Percentiles rank a stretch among this genome's conserved stretches.
These are phyloP conservation scores for Cadophora sp. DNA, from an alignment of 2,329 filamentous ascomycete species.

Conservation along the genomic window DNA sequence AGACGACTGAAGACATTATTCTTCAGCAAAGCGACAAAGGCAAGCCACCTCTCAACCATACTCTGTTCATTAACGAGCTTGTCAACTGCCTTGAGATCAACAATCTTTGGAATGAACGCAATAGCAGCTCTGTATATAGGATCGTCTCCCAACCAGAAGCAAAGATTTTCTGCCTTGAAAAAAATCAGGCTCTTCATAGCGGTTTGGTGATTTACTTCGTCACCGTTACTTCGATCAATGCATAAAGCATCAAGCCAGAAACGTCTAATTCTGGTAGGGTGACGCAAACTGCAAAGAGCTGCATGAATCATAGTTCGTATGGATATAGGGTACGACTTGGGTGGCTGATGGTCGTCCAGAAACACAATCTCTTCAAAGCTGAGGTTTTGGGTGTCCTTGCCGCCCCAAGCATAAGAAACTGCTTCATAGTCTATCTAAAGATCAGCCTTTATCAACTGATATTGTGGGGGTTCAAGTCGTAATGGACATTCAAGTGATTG, in stretches of 20 bases:
- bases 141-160: conserved; percentile 32
- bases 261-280: conserved; percentile 1
- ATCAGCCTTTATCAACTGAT: neutral
- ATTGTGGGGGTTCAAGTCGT: no score
- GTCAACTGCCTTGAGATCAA: conserved; percentile 23
- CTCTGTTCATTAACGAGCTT: conserved; percentile 21
- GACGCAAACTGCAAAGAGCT: conserved; percentile 25
- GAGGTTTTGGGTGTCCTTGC: conserved; percentile 2
- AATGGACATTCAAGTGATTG: neutral
- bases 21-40: conserved; percentile 24
- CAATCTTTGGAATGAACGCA: conserved; percentile 22
- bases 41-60: conserved; percentile 18
- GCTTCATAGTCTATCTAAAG: conserved; percentile 18
- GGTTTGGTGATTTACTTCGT: conserved; percentile 37
- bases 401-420: conserved; percentile 27
- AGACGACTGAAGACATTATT: conserved; percentile 28
- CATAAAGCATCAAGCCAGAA: conserved; percentile 42
- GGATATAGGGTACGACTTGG: conserved; percentile 12
- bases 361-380: conserved; percentile 17
- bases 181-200: conserved; percentile 26
- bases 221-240: conserved; percentile 35
- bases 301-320: conserved; percentile 22
- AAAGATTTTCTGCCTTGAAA: conserved; percentile 26
- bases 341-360: conserved; percentile 3
- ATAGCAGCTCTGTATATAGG: conserved; percentile 16